Conservation (phyloP, 345 rosid genomes). For the Litchi chinensis region DNA sequence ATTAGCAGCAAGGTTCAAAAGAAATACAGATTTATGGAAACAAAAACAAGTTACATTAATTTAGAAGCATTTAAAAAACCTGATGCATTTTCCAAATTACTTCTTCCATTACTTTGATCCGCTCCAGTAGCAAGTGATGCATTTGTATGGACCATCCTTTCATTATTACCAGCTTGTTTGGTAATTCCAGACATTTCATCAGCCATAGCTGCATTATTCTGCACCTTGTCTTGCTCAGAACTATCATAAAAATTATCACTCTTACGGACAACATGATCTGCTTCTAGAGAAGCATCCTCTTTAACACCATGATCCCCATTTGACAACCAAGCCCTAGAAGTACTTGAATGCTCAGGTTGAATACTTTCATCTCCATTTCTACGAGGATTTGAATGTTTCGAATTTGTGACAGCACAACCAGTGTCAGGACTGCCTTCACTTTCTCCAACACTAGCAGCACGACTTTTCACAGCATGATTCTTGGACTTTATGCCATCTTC, state of each 20-base stretch:
- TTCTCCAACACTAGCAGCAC: slow-evolving; percentile 46
- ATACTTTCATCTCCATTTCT: slow-evolving; percentile 56
- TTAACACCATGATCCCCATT: slow-evolving; percentile 55
- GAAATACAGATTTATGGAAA: slow-evolving; percentile 3
- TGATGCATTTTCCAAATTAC: slow-evolving; percentile 44
- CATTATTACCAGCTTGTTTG: slow-evolving; percentile 46
- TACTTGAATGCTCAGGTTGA: slow-evolving; percentile 58
- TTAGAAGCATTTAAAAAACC: slow-evolving; percentile 39
- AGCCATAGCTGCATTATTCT: slow-evolving; percentile 41
- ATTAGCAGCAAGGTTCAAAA: slow-evolving; percentile 1
- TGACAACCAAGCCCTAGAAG: slow-evolving; percentile 50
- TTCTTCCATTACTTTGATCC: slow-evolving; percentile 59
- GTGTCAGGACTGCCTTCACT: slow-evolving; percentile 65
- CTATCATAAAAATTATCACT: slow-evolving; percentile 37
- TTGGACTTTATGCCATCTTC: slow-evolving; percentile 75
- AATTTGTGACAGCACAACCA: slow-evolving; percentile 40
- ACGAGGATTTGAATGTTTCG: slow-evolving; percentile 52
- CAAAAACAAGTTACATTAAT: slow-evolving; percentile 3
- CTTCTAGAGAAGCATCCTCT: slow-evolving; percentile 50
- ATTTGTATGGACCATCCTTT: slow-evolving; percentile 34
- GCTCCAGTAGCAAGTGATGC: slow-evolving; percentile 36
- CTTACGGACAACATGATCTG: slow-evolving; percentile 34
- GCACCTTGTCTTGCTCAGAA: slow-evolving; percentile 53
- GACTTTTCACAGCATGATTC: slow-evolving; percentile 48
- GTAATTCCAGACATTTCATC: slow-evolving; percentile 50